phyloP scores from a whole-genome alignment of 2,329 filamentous ascomycete species.

The Xylariaceae sp. region DNA sequence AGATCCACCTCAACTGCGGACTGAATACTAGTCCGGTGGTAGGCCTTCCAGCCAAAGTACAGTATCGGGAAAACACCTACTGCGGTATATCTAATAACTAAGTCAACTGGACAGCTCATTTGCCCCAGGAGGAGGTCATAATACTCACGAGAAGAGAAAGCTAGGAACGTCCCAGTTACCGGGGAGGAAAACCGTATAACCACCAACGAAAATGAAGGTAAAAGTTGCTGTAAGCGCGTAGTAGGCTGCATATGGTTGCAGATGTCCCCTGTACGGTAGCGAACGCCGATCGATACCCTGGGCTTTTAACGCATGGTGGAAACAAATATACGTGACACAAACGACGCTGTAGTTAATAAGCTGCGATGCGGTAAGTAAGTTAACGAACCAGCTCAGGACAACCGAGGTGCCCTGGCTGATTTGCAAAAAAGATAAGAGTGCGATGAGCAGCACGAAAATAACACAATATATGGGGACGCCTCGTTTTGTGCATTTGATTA shows the following conservation, averaged over 20 bases:
- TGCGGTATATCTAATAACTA: constrained; percentile 65
- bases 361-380: constrained; percentile 72
- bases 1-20: constrained; percentile 68
- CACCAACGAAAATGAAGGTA: constrained; percentile 76
- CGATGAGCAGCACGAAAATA: constrained; percentile 66
- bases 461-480: constrained; percentile 81
- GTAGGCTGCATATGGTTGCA: constrained; percentile 76
- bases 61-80: constrained; percentile 72
- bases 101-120: neutral
- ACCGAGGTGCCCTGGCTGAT: constrained; percentile 68
- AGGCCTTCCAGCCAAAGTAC: constrained; percentile 73
- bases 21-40: constrained; percentile 65
- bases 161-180: constrained; percentile 69
- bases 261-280: constrained; percentile 72
- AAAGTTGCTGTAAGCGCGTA: constrained; percentile 67
- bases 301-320: constrained; percentile 69
- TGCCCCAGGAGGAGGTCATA: neutral
- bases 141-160: constrained; percentile 72
- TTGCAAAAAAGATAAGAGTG: constrained; percentile 75
- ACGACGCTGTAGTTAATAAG: constrained; percentile 76
- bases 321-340: constrained; percentile 73
- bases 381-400: constrained; percentile 76
- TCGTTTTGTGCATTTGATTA: constrained; percentile 64
- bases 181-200: constrained; percentile 77
- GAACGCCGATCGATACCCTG: constrained; percentile 72